These are phyloP conservation scores for Bombardia bombarda DNA, from an alignment of 495 filamentous ascomycete species.

Conservation along the genomic window DNA sequence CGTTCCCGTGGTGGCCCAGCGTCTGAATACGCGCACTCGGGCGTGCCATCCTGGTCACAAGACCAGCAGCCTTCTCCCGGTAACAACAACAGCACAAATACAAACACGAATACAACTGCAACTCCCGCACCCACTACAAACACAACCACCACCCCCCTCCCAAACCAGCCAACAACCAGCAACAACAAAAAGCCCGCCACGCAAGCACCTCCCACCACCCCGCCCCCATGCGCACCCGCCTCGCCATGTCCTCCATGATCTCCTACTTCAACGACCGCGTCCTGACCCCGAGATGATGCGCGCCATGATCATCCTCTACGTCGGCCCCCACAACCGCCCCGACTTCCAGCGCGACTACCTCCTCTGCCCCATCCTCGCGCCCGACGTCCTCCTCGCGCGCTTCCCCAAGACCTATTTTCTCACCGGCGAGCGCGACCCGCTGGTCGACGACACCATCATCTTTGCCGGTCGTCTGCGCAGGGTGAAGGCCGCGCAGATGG, in stretches of 20 bases:
- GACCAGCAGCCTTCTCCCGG: no score
- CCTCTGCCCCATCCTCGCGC: slow-evolving; percentile 81
- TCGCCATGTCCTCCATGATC: slow-evolving; percentile 92
- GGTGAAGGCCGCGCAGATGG: slow-evolving; percentile 60
- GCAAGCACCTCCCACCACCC: slow-evolving; percentile 40
- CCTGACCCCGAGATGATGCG: slow-evolving; percentile 98
- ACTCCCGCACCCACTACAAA: background rate
- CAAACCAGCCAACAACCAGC: slow-evolving; percentile 8
- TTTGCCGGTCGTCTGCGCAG: slow-evolving; percentile 82
- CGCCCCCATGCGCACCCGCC: slow-evolving; percentile 69
- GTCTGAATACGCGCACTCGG: slow-evolving; percentile 36
- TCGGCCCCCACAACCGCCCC: slow-evolving; percentile 85
- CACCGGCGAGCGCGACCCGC: slow-evolving; percentile 88
- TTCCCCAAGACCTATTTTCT: slow-evolving; percentile 93
- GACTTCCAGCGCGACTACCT: slow-evolving; percentile 89
- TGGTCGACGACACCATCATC: slow-evolving; percentile 94
- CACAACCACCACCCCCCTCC: background rate
- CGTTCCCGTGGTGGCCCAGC: slow-evolving; percentile 25
- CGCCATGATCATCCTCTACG: slow-evolving; percentile 97
- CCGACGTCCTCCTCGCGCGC: slow-evolving; percentile 66
- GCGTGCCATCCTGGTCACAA: slow-evolving; percentile 27
- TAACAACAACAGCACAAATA: no score
- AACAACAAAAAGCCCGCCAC: background rate
- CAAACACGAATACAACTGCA: no score
- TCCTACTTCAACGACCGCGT: slow-evolving; percentile 97